Evolutionary conservation across 805 yeast genomes (phyloP).

Genomic region (Yarrowia phangngaensis): DNA sequence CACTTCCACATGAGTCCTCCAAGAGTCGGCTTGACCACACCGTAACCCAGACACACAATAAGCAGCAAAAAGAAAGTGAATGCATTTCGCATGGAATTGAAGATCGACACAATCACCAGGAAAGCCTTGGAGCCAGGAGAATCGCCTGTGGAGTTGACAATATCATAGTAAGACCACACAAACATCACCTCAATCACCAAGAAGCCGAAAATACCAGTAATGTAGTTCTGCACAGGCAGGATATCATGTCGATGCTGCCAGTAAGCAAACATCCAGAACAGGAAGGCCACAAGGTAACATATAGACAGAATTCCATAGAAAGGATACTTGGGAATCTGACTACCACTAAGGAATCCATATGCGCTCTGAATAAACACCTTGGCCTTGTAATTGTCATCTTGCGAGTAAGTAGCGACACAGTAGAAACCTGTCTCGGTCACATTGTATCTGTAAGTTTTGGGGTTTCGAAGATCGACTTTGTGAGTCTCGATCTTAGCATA

Average conservation of each 20-base stretch:
- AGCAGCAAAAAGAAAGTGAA: conserved; percentile 83
- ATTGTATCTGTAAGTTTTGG: conserved; percentile 57
- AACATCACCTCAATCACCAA: conserved; percentile 79
- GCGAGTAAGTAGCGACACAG: conserved; percentile 66
- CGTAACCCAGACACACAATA: conserved; percentile 87
- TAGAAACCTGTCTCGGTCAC: conserved; percentile 82
- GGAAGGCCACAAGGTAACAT: conserved; percentile 73
- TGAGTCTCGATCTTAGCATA: conserved; percentile 56
- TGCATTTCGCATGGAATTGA: conserved; percentile 77
- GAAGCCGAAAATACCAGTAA: conserved; percentile 78
- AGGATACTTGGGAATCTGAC: conserved; percentile 87
- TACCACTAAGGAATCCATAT: conserved; percentile 82
- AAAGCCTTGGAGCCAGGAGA: conserved; percentile 61
- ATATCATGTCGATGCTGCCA: conserved; percentile 82
- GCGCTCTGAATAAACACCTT: conserved; percentile 85
- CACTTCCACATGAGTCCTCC: conserved; percentile 75
- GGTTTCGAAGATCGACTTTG: conserved; percentile 54
- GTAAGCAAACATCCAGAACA: conserved; percentile 80
- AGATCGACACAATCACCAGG: conserved; percentile 69
- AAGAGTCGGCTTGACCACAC: conserved; percentile 84
- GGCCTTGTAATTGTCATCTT: conserved; percentile 51
- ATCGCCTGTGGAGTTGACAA: conserved; percentile 60
- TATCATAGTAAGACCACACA: conserved; percentile 88
- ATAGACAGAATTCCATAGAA: conserved; percentile 82
- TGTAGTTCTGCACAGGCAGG: conserved; percentile 83